phyloP scores from a whole-genome alignment of 1,284 basidiomycete species.

The Uromyces viciae-fabae region DNA sequence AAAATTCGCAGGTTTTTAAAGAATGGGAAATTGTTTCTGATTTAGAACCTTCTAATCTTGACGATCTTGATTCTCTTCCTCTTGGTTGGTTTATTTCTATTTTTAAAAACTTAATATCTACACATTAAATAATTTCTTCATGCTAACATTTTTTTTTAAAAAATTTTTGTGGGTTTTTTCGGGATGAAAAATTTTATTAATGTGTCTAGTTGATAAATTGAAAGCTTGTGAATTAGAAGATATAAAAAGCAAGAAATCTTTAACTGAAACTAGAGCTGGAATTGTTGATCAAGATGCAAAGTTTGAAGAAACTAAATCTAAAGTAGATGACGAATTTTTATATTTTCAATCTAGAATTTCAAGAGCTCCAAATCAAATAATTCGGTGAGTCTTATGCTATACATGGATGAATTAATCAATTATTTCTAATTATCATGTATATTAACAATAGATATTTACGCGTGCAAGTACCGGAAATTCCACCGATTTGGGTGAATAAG shows the following conservation, averaged over 20 bases:
- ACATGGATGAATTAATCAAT: background rate
- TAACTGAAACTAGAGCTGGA: no score
- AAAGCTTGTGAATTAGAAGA: no score
- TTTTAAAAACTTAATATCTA: background rate
- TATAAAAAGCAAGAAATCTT: no score
- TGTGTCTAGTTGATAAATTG: no score
- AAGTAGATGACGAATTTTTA: constrained; percentile 36
- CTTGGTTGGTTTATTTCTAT: background rate
- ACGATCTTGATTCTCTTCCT: background rate
- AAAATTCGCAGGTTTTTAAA: no score
- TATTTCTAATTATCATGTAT: background rate
- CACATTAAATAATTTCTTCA: background rate
- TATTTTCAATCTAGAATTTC: constrained; percentile 31
- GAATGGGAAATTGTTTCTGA: constrained; percentile 45
- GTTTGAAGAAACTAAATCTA: constrained; percentile 23
- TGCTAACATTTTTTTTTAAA: no score
- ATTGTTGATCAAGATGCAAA: constrained; percentile 29
- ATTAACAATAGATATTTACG: constrained; percentile 30
- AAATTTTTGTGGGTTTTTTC: no score
- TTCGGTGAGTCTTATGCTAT: constrained; percentile 20
- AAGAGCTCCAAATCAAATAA: constrained; percentile 33
- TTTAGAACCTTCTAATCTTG: constrained; percentile 29
- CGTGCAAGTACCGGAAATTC: constrained; percentile 24
- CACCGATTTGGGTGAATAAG: constrained; percentile 37
- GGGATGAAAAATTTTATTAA: no score